Conservation (phyloP, 345 rosid species). For the Citrus unshiu region DNA sequence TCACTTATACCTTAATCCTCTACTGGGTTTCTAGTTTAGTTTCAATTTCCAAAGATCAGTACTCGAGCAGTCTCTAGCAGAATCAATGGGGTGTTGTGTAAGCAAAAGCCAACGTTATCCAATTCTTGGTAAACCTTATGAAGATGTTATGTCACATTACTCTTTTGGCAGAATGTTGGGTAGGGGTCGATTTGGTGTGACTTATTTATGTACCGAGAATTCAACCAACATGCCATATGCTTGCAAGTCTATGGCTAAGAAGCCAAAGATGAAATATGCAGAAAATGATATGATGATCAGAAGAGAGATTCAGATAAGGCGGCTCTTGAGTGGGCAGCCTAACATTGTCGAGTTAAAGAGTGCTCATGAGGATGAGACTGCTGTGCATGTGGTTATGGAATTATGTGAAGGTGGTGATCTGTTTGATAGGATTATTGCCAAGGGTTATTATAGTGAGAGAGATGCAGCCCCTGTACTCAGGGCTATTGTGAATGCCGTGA, state of each 20-base stretch:
- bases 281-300: constrained; percentile 51
- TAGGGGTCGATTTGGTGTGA: constrained; percentile 88
- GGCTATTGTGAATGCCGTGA: constrained; percentile 68
- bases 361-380: constrained; percentile 71
- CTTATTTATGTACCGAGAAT: constrained; percentile 72
- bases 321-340: constrained; percentile 87
- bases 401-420: constrained; percentile 90
- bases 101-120: constrained; percentile 20
- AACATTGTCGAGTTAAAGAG: constrained; percentile 82
- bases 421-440: constrained; percentile 71
- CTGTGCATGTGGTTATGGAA: constrained; percentile 88
- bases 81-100: too few relatives aligned
- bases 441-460: constrained; percentile 72
- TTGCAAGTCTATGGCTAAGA: constrained; percentile 80
- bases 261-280: constrained; percentile 40
- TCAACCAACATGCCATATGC: constrained; percentile 64
- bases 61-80: too few relatives aligned
- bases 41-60: too few relatives aligned
- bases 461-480: constrained; percentile 71
- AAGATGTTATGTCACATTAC: constrained; percentile 58
- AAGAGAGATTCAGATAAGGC: constrained; percentile 89
- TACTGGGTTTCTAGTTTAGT: too few relatives aligned
- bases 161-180: constrained; percentile 73
- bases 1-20: too few relatives aligned
- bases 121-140: constrained; percentile 70